Percentiles rank a stretch among this genome's conserved stretches.
phyloP scores from a whole-genome alignment of 192 early-diverging fungal genomes.

The Coemansia sp. region DNA sequence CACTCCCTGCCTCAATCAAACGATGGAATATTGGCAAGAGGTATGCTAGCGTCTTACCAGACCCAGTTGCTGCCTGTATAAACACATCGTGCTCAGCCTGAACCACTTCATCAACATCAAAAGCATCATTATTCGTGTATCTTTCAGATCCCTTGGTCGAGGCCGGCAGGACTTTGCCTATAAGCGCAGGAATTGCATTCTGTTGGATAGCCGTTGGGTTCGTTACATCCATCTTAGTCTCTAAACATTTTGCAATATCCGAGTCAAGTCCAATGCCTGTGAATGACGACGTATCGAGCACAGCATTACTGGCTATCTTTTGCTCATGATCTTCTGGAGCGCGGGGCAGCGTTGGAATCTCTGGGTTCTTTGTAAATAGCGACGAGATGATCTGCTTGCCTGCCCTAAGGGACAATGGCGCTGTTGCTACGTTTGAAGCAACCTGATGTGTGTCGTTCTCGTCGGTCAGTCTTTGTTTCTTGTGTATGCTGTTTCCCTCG shows the following conservation, averaged over 20 bases:
- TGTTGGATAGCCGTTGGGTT: conserved; percentile 89
- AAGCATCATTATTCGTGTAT: conserved; percentile 18
- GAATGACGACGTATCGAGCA: conserved; percentile 62
- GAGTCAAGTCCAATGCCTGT: conserved; percentile 73
- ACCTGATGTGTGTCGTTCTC: background rate
- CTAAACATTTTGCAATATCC: conserved; percentile 69
- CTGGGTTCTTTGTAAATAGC: conserved; percentile 76
- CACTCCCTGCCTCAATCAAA: conserved; percentile 67
- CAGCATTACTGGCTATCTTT: conserved; percentile 46
- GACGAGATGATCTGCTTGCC: conserved; percentile 72
- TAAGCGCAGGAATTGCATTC: conserved; percentile 75
- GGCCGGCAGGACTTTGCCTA: conserved; percentile 46
- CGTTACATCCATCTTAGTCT: conserved; percentile 69
- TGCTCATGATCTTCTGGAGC: conserved; percentile 24
- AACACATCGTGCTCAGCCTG: conserved; percentile 72
- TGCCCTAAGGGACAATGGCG: conserved; percentile 55
- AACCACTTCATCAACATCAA: conserved; percentile 50
- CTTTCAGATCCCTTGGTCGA: background rate
- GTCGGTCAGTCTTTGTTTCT: conserved; percentile 13
- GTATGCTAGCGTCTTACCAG: conserved; percentile 96
- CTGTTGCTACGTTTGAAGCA: conserved; percentile 16
- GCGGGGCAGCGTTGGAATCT: conserved; percentile 40
- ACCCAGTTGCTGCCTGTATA: conserved; percentile 95
- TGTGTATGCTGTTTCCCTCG: conserved; percentile 15
- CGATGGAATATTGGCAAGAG: conserved; percentile 90